Conservation (phyloP, 345 rosid species). For the Jatropha curcas region DNA sequence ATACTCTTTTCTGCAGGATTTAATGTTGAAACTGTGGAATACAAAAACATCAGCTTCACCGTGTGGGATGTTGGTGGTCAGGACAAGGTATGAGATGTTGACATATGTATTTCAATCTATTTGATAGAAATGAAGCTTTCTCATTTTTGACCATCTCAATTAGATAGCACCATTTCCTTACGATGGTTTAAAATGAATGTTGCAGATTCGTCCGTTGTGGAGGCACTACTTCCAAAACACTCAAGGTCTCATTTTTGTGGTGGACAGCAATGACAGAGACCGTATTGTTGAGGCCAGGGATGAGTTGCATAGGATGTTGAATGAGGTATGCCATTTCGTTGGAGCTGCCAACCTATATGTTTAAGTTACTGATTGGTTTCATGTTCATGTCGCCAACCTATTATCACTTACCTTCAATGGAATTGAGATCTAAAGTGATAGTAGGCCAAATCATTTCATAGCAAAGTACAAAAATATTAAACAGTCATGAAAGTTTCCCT, state of each 20-base stretch:
- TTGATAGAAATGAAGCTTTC: not conserved
- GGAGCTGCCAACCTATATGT: not conserved
- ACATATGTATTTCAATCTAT: not conserved
- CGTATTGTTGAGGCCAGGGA: constrained; percentile 25
- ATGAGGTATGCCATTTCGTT: constrained; percentile 17
- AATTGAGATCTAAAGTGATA: not conserved
- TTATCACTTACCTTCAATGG: not conserved
- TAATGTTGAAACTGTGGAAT: constrained; percentile 27
- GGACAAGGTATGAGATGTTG: constrained; percentile 12
- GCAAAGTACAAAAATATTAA: not conserved
- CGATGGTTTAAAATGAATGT: not conserved
- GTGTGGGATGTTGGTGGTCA: constrained; percentile 30
- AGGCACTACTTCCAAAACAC: constrained; percentile 29
- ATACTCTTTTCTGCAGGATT: constrained; percentile 12
- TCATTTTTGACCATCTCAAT: not conserved
- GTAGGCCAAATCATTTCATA: not conserved
- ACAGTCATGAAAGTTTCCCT: not conserved
- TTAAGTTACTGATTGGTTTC: too few species aligned
- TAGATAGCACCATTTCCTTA: not conserved
- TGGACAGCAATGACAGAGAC: constrained; percentile 24
- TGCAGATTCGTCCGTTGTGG: constrained; percentile 27
- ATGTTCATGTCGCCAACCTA: too few species aligned
- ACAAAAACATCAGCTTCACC: constrained; percentile 25
- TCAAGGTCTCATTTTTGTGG: constrained; percentile 26
- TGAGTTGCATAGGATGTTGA: constrained; percentile 26